phyloP scores from a whole-genome alignment of 2,329 filamentous ascomycete species.

The Lachnum nothofagi region DNA sequence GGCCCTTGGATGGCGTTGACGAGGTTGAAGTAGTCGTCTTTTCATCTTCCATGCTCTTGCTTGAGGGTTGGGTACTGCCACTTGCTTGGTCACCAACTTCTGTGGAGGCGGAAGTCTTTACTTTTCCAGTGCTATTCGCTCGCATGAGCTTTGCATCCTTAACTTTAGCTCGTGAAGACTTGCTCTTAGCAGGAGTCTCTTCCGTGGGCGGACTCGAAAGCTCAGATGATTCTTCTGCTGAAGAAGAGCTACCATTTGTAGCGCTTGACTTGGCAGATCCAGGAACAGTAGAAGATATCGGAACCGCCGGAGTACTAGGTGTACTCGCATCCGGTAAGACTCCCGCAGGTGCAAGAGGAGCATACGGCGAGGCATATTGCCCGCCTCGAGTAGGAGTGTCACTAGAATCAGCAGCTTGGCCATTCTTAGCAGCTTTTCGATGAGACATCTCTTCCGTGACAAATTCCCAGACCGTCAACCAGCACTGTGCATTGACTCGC shows the following conservation, averaged over 20 bases:
- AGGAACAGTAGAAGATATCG: too few relatives aligned
- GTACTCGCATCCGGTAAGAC: not conserved
- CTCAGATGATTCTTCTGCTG: too few relatives aligned
- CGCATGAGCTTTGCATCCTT: too few relatives aligned
- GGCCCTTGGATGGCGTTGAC: not conserved
- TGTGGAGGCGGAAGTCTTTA: too few relatives aligned
- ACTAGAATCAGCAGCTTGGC: not conserved
- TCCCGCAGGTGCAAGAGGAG: not conserved
- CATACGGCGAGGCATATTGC: not conserved
- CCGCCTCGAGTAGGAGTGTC: not conserved
- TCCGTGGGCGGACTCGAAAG: too few relatives aligned
- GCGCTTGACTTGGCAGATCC: not conserved
- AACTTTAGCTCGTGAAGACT: too few relatives aligned
- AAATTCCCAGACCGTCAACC: slow-evolving; percentile 30
- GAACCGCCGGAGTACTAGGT: too few relatives aligned
- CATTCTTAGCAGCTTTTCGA: not conserved
- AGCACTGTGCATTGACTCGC: slow-evolving; percentile 33
- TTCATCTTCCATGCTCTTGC: not conserved
- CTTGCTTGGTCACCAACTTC: too few relatives aligned
- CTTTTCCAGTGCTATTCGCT: too few relatives aligned
- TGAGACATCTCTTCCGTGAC: slow-evolving; percentile 21
- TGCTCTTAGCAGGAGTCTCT: too few relatives aligned
- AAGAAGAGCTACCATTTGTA: not conserved
- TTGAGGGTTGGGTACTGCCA: too few relatives aligned
- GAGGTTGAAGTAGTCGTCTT: not conserved